Percentiles rank a stretch among this genome's conserved stretches.
Conservation (phyloP, 2,329 filamentous ascomycete genomes). For the Chaetomium olivaceum region DNA sequence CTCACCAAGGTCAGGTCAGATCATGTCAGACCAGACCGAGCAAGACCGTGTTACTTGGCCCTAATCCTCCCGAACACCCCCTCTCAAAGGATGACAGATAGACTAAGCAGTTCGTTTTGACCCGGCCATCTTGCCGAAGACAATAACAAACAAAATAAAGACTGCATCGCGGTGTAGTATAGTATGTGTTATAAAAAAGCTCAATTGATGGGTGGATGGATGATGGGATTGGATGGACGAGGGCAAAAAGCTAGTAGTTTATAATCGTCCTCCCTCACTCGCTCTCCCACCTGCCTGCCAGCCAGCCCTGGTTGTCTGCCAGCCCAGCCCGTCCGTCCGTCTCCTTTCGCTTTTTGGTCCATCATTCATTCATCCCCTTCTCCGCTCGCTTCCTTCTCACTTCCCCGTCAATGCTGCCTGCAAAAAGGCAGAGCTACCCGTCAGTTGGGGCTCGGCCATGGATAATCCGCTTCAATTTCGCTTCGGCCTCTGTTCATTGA, state of each 20-base stretch:
- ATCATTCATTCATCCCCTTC: neutral
- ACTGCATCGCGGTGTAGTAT: neutral
- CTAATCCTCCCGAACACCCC: neutral
- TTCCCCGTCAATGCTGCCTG: neutral
- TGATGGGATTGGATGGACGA: neutral
- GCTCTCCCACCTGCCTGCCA: neutral
- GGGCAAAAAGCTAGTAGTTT: slow-evolving; percentile 8
- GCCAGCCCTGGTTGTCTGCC: neutral
- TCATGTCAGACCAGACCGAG: too few species aligned
- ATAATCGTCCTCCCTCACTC: neutral
- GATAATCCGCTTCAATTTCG: neutral
- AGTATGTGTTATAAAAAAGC: neutral
- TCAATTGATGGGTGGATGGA: slow-evolving; percentile 4
- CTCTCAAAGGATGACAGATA: neutral
- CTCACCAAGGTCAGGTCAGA: neutral
- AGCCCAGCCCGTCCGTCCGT: neutral
- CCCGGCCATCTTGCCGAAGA: neutral
- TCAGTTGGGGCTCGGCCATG: neutral
- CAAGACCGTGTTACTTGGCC: neutral
- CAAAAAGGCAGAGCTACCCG: too few species aligned
- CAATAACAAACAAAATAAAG: neutral
- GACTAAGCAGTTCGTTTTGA: neutral
- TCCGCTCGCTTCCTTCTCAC: neutral
- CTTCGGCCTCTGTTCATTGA: neutral
- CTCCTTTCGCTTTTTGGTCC: neutral